Evolutionary conservation across 106 monocot species (phyloP), one percentile per base, ranked within the genome.

Genomic region (Allium cepa): DNA sequence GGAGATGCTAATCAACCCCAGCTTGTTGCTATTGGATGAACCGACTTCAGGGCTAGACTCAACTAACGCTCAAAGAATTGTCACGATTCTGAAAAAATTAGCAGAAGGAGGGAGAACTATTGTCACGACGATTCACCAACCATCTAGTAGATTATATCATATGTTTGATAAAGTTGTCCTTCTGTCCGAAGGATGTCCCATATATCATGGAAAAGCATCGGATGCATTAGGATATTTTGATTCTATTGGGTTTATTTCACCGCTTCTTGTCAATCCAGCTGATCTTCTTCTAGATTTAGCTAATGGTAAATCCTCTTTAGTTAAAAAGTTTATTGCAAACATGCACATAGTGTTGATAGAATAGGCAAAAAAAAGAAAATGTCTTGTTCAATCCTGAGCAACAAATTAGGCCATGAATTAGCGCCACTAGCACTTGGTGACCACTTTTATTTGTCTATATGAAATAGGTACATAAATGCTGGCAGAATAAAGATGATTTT

Each of bases 11-110:
- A 49, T 86, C 36, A 78, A 86, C 60, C 85, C 85, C 1, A 79
- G 85, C 53, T 47, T 86, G 15, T 46, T 86, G 47, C 59, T 86
- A 13, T 66, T 86, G 1, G 85, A 86, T 50, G 85, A 86, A 63
- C 85, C 85, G 2, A 86, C 85, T 17, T 86, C 85, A 6, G 85
- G 85, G 13, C 73, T 86, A 0, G 85, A 86, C 75, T 81, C 85
- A 3, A 86, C 85, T 11, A 76, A 72, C 7, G 85, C 85, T 12
- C 79, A 79, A 70, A 64, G 70, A 66, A 82, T 86, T 16, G 10
- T 82, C 27, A 66, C 63, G 8, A 75, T 61, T 12, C 50, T 86
- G 14, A 69, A 73, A 60, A 59, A 74, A 56, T 61, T 86, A 7
- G 80, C 84, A 8, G 59, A 56, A 10, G 76, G 69, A 2, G 72